Evolutionary conservation across 495 filamentous ascomycete species (phyloP), one percentile per base, ranked within the genome.

Genomic region (Aspergillus sclerotiicarbonarius): DNA sequence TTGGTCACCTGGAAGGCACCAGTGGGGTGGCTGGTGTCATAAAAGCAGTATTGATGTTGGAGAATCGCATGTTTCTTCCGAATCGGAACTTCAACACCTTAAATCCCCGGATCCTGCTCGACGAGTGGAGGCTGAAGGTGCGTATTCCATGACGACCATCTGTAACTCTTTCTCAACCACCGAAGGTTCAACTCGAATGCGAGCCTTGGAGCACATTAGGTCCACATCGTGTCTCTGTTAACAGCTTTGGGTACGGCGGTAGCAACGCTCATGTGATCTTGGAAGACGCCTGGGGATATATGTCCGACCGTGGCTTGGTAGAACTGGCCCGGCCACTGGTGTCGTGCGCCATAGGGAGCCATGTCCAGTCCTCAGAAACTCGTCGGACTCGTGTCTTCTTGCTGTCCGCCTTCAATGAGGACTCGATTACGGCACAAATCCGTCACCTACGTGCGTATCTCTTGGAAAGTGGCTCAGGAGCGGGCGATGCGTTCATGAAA

Each of bases 1-100:
- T 80, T 37, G 77, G 77, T 0, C 77, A 80, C 65, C 63, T 75
- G 10, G 76, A 82, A 57, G 79, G 68, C 25, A 67, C 67, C n/a
- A 71, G 76, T 3, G 80, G 80, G 1, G 55, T 63, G 0, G 65
- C 73, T 8, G 67, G 71, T 2, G 60, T 80, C 12, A 68, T 81
- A 6, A 80, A 79, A 49, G 66, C 69, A 3, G 59, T 61, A 3
- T 16, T 75, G 31, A 61, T 66, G 2, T 39, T 81, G 0, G 59
- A 73, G 20, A 70, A 69, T 8, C 65, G 60, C 0, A 55, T 57
- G 1, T 48, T 78, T 8, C 69, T 72, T 0, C 72, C 77, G 18
- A 79, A 61, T 53, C 57, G 41, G 0, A 62, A 48, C 43, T 58
- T 81, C 44, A 63, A 69, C 10, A 64, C 63, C 13, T 56, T 71